A percentile compares a stretch with the other conserved stretches of the same genome.
Evolutionary conservation across 1,284 basidiomycete species (phyloP).

Genomic region (Ustilago crameri): DNA sequence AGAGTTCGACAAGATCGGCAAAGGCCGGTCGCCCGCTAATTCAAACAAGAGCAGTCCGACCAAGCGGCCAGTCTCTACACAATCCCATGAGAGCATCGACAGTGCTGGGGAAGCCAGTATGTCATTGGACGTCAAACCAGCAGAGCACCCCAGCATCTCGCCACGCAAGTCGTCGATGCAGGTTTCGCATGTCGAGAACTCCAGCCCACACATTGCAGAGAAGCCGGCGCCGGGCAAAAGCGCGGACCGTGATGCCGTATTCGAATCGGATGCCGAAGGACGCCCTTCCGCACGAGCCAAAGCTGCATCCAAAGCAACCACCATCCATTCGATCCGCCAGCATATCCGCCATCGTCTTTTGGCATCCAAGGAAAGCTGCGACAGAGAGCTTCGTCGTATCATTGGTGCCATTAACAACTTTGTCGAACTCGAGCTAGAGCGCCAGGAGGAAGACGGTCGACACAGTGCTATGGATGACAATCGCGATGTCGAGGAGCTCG

Average conservation of each 20-base stretch:
- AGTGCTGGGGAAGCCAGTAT: conserved; percentile 23
- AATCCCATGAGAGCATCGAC: conserved; percentile 24
- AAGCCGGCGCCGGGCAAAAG: conserved; percentile 12
- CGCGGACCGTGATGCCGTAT: conserved; percentile 13
- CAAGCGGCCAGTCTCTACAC: conserved; percentile 28
- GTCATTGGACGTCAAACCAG: conserved; percentile 21
- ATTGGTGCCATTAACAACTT: conserved; percentile 91
- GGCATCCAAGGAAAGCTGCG: conserved; percentile 92
- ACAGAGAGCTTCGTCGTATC: conserved; percentile 90
- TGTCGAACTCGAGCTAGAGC: conserved; percentile 87
- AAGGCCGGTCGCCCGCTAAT: conserved; percentile 29
- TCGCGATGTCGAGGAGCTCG: conserved; percentile 69
- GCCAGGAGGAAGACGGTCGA: conserved; percentile 73
- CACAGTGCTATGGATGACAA: conserved; percentile 28
- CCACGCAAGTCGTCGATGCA: conserved; percentile 30
- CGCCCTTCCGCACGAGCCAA: conserved; percentile 23
- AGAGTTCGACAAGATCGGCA: conserved; percentile 54
- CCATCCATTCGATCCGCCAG: conserved; percentile 79
- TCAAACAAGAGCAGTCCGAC: conserved; percentile 24
- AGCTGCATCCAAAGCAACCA: conserved; percentile 54
- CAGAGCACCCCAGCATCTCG: conserved; percentile 11
- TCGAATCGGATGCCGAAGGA: conserved; percentile 44
- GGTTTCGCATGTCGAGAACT: conserved; percentile 32
- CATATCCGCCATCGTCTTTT: conserved; percentile 93
- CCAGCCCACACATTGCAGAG: conserved; percentile 13